phyloP scores from a whole-genome alignment of 2,329 filamentous ascomycete species.

The Sarocladium kiliense region DNA sequence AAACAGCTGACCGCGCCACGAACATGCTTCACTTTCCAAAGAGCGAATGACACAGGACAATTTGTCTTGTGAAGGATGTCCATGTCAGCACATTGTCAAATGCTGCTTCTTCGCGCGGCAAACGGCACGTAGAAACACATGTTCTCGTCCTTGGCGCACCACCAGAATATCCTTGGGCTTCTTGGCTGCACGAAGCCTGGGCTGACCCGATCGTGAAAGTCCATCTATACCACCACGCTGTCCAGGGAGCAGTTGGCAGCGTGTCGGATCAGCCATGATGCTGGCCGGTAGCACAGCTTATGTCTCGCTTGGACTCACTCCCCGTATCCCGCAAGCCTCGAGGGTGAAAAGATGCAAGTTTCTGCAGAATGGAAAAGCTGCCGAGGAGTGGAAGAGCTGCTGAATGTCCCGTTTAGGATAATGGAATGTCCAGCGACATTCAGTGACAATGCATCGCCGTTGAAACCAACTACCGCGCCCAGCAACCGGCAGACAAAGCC shows the following conservation, averaged over 20 bases:
- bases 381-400: too few species aligned
- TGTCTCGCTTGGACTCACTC: background rate
- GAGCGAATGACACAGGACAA: background rate
- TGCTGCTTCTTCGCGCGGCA: background rate
- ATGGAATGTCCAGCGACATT: too few species aligned
- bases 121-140: background rate
- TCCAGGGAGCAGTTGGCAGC: background rate
- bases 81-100: background rate
- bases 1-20: slow-evolving; percentile 1
- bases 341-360: background rate
- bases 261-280: background rate
- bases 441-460: background rate
- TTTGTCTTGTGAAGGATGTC: background rate
- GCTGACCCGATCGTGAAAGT: background rate
- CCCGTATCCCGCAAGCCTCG: background rate
- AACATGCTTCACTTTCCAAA: background rate
- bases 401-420: too few species aligned
- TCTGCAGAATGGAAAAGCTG: too few species aligned
- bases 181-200: background rate
- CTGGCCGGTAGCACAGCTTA: background rate
- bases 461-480: background rate
- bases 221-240: background rate
- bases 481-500: background rate
- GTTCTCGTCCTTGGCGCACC: background rate
- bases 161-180: background rate